A percentile compares a stretch with the other conserved stretches of the same genome.
phyloP scores from a whole-genome alignment of 108 stramenopile genomes.

The Nannochloropsis gaditana region DNA sequence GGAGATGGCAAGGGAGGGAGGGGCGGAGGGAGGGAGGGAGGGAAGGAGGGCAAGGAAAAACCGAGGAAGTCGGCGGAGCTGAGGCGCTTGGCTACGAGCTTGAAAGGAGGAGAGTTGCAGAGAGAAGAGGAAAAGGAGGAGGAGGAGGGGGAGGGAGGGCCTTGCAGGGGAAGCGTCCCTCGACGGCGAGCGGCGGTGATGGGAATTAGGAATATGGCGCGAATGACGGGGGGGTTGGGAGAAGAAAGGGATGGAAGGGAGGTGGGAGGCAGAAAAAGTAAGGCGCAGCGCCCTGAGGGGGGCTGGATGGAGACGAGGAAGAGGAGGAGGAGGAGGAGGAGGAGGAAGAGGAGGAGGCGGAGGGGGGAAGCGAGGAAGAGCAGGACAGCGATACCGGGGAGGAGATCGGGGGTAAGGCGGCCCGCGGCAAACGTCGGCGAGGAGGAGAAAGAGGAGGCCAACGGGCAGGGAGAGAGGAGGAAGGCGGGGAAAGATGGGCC shows the following conservation, averaged over 20 bases:
- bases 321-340: neutral
- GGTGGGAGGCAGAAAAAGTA: neutral
- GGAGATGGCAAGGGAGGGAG: neutral
- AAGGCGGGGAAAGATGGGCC: neutral
- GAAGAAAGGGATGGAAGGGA: neutral
- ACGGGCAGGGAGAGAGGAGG: neutral
- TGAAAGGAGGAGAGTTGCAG: neutral
- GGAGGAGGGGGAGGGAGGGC: neutral
- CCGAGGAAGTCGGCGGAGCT: neutral
- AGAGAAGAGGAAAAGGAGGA: conserved; percentile 20
- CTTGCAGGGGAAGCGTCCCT: neutral
- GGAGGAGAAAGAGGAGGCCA: neutral
- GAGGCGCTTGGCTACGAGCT: neutral
- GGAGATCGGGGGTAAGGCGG: neutral
- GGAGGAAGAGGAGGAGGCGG: neutral
- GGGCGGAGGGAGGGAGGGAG: neutral
- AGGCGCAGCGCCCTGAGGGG: neutral
- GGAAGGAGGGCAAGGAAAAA: neutral
- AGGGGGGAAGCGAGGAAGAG: neutral
- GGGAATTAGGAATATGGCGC: neutral
- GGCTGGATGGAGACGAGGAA: neutral
- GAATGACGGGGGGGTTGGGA: neutral
- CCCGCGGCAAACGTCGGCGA: neutral
- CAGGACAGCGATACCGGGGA: neutral
- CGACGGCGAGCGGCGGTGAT: neutral